Conservation (phyloP, 495 filamentous ascomycete genomes). For the Pseudoneurospora amorphoporcata region DNA sequence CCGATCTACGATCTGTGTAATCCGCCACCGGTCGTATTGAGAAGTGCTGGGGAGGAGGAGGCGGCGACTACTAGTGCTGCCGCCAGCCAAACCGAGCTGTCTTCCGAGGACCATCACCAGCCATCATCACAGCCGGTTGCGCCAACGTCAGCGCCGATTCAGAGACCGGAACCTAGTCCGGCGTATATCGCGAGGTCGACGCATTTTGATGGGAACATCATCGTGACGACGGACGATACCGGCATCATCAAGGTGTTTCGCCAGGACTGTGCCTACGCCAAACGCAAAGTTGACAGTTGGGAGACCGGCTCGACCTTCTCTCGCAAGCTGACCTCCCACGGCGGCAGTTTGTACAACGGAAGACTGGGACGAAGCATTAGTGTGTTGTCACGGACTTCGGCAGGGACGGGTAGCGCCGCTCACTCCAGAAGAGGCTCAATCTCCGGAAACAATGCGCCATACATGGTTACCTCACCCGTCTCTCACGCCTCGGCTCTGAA, state of each 20-base stretch:
- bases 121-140: constrained; percentile 1
- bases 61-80: constrained; percentile 18
- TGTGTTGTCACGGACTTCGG: constrained; percentile 46
- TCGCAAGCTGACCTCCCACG: constrained; percentile 47
- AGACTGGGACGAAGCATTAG: constrained; percentile 54
- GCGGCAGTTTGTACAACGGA: constrained; percentile 28
- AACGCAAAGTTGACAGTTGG: constrained; percentile 51
- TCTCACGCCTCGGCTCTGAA: constrained; percentile 31
- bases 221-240: constrained; percentile 80
- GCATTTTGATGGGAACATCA: constrained; percentile 81
- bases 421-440: constrained; percentile 48
- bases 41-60: constrained; percentile 71
- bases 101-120: constrained; percentile 15
- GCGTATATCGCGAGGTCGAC: constrained; percentile 62
- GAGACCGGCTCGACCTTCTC: constrained; percentile 70
- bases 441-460: constrained; percentile 13
- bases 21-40: constrained; percentile 78
- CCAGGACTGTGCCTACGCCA: constrained; percentile 72
- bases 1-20: constrained; percentile 95
- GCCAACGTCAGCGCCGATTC: constrained; percentile 13
- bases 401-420: constrained; percentile 26
- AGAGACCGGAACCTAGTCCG: constrained; percentile 39
- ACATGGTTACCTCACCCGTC: constrained; percentile 7
- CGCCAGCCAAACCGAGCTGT: constrained; percentile 17
- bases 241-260: constrained; percentile 90